Percentiles rank a stretch among this genome's conserved stretches.
phyloP scores from a whole-genome alignment of 2,329 filamentous ascomycete genomes.

The Aspergillus proliferans region DNA sequence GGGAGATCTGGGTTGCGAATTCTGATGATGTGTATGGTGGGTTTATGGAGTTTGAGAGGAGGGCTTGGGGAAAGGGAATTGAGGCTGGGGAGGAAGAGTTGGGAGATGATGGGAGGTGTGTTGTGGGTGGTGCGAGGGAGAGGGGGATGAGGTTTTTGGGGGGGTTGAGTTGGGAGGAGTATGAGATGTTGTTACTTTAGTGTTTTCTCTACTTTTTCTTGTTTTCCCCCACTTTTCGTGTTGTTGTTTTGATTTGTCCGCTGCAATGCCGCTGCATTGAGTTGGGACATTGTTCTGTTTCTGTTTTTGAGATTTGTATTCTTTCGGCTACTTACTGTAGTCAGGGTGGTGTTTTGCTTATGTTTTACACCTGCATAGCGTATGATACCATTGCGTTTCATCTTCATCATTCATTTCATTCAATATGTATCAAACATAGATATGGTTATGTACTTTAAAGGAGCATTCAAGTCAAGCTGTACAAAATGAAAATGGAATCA shows the following conservation, averaged over 20 bases:
- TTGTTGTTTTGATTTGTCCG: not conserved
- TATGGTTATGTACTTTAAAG: not conserved
- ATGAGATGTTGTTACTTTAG: slow-evolving; percentile 29
- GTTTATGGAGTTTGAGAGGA: slow-evolving; percentile 39
- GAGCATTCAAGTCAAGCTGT: not conserved
- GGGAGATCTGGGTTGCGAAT: slow-evolving; percentile 39
- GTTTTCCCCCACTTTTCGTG: no score
- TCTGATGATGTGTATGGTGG: slow-evolving; percentile 39
- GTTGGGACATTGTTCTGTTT: not conserved
- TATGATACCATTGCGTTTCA: not conserved
- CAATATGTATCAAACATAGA: not conserved
- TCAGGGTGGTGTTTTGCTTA: no score
- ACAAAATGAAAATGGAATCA: not conserved
- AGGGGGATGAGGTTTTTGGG: slow-evolving; percentile 28
- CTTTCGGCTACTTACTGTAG: not conserved
- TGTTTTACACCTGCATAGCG: not conserved
- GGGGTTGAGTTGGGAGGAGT: slow-evolving; percentile 27
- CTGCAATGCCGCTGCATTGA: not conserved
- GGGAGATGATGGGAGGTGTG: slow-evolving; percentile 30
- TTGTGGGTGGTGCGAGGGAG: slow-evolving; percentile 25
- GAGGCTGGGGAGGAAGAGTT: slow-evolving; percentile 30
- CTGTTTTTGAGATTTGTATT: not conserved
- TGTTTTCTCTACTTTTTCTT: not conserved
- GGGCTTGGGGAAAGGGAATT: slow-evolving; percentile 32
- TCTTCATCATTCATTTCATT: not conserved